Evolutionary conservation across 2,329 filamentous ascomycete species (phyloP).

Genomic region (Pseudogymnoascus sp.): DNA sequence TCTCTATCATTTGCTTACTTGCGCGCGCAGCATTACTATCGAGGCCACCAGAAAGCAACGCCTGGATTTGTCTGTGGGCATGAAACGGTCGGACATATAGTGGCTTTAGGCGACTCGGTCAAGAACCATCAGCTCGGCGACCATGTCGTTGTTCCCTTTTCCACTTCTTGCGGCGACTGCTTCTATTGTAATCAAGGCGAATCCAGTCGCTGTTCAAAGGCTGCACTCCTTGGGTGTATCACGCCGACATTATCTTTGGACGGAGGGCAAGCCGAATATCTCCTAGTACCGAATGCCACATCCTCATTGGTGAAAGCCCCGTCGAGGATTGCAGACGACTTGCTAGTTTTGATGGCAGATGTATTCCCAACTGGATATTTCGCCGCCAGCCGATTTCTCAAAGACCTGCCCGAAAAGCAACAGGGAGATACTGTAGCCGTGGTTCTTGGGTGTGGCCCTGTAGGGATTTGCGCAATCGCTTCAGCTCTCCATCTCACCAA

Average conservation of each 20-base stretch:
- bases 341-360: slow-evolving; percentile 30
- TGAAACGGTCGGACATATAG: slow-evolving; percentile 67
- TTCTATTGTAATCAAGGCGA: slow-evolving; percentile 43
- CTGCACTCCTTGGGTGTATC: slow-evolving; percentile 33
- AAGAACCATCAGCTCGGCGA: slow-evolving; percentile 53
- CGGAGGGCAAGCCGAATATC: slow-evolving; percentile 1
- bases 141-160: slow-evolving; percentile 43
- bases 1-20: background rate
- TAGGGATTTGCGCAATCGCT: slow-evolving; percentile 11
- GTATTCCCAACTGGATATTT: slow-evolving; percentile 25
- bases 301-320: background rate
- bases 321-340: slow-evolving; percentile 27
- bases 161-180: slow-evolving; percentile 45
- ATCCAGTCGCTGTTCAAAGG: slow-evolving; percentile 40
- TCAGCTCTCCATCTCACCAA: background rate
- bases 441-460: background rate
- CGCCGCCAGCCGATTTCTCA: slow-evolving; percentile 20
- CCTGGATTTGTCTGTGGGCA: slow-evolving; percentile 66
- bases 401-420: slow-evolving; percentile 18
- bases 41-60: slow-evolving; percentile 64
- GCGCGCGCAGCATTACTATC: slow-evolving; percentile 41
- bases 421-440: background rate
- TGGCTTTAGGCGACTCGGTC: background rate
- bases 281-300: background rate
- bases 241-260: background rate